phyloP scores from a whole-genome alignment of 441 rosid genomes.

The Viola pubescens region DNA sequence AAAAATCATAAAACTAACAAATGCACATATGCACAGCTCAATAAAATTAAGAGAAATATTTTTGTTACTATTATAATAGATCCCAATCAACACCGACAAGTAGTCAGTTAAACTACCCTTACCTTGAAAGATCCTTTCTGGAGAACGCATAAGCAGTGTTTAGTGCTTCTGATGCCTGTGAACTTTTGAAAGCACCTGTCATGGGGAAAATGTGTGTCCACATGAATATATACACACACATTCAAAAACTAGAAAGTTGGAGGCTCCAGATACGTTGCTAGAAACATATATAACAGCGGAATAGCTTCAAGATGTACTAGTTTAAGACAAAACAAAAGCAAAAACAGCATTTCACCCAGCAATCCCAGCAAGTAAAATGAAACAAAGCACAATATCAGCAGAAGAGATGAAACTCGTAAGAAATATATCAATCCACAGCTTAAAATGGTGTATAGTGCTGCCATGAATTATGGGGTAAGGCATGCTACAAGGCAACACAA shows the following conservation, averaged over 20 bases:
- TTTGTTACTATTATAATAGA: not conserved
- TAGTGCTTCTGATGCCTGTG: constrained; percentile 50
- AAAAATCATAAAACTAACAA: no score
- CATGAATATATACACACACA: not conserved
- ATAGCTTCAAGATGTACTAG: no score
- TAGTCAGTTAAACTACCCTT: constrained; percentile 21
- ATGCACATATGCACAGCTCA: no score
- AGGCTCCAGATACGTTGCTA: no score
- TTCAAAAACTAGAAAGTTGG: no score
- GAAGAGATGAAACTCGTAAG: not conserved
- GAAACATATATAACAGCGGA: no score
- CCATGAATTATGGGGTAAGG: not conserved
- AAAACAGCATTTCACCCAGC: not conserved
- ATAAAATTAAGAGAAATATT: no score
- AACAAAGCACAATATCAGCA: not conserved
- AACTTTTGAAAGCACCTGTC: constrained; percentile 66
- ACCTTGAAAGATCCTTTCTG: constrained; percentile 86
- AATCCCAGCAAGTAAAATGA: not conserved
- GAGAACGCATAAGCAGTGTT: constrained; percentile 80
- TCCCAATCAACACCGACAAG: constrained; percentile 3
- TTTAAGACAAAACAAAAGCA: not conserved
- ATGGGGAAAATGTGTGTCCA: constrained; percentile 6
- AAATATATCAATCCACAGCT: not conserved
- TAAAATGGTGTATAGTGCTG: no score
- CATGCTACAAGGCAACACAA: not conserved